These are phyloP conservation scores for Entomophthora muscae DNA, from an alignment of 371 early-diverging fungal species.

Conservation along the genomic window DNA sequence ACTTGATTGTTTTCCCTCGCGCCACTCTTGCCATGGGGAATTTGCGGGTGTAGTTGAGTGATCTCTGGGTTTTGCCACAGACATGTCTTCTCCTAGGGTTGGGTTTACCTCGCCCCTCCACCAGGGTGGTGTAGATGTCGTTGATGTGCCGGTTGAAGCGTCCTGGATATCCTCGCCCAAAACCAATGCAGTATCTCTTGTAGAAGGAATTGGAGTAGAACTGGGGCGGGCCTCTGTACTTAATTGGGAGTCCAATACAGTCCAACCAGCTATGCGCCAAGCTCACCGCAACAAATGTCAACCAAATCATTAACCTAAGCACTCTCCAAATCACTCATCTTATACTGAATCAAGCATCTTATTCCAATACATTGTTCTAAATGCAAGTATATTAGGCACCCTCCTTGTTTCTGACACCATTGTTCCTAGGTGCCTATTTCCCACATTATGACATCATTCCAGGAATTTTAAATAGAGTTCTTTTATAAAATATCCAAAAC, in stretches of 20 bases:
- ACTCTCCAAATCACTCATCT: no score
- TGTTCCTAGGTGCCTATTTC: no score
- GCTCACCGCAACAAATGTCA: slow-evolving; percentile 8
- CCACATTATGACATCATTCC: no score
- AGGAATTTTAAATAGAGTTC: no score
- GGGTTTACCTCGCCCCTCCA: slow-evolving; percentile 10
- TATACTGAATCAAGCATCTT: no score
- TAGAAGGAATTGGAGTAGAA: slow-evolving; percentile 5
- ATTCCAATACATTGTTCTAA: no score
- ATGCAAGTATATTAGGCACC: no score
- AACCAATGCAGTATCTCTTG: slow-evolving; percentile 17
- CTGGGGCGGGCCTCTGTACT: not conserved
- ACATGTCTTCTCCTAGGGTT: slow-evolving; percentile 25
- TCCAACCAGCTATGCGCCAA: slow-evolving; percentile 31
- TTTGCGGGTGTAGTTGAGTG: slow-evolving; percentile 12
- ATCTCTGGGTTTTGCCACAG: slow-evolving; percentile 2
- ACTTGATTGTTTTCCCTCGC: slow-evolving; percentile 23
- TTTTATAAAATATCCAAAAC: no score
- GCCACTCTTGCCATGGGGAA: slow-evolving; percentile 21
- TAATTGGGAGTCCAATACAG: slow-evolving; percentile 18
- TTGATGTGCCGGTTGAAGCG: slow-evolving; percentile 23
- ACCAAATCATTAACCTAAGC: no score
- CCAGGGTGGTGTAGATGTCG: slow-evolving; percentile 24
- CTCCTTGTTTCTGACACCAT: no score
- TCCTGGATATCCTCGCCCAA: slow-evolving; percentile 25